These are phyloP conservation scores for Geotrichum aggregatum DNA, from an alignment of 1,139 yeast genomes.

Conservation along the genomic window DNA sequence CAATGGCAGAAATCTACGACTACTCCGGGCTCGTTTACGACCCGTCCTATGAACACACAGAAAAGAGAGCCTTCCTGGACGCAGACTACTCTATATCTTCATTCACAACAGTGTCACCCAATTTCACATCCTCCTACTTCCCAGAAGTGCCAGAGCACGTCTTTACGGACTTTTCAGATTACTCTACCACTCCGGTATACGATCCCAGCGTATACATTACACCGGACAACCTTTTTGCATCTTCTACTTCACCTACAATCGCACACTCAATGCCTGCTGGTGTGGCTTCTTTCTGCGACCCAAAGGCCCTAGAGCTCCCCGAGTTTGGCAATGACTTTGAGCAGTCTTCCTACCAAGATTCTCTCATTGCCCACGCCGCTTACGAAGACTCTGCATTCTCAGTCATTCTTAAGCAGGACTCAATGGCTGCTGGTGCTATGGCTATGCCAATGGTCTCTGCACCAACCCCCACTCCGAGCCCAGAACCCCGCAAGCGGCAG, in stretches of 20 bases:
- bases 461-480: slow-evolving; percentile 12
- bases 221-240: slow-evolving; percentile 3
- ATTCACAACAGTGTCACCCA: not conserved
- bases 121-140: not conserved
- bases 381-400: slow-evolving; percentile 12
- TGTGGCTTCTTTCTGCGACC: slow-evolving; percentile 26
- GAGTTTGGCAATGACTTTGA: slow-evolving; percentile 1
- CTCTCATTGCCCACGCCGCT: not conserved
- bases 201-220: slow-evolving; percentile 6
- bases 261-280: slow-evolving; percentile 5
- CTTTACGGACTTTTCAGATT: slow-evolving; percentile 3
- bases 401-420: not conserved
- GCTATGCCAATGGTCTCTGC: slow-evolving; percentile 4
- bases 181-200: slow-evolving; percentile 6
- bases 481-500: slow-evolving; percentile 9
- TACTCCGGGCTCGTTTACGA: slow-evolving; percentile 7
- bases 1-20: slow-evolving; percentile 14
- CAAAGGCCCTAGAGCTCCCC: slow-evolving; percentile 27
- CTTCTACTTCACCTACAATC: slow-evolving; percentile 12
- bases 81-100: not conserved
- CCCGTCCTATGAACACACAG: not conserved
- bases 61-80: not conserved
- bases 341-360: not conserved
- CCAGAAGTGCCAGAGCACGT: slow-evolving; percentile 8
- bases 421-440: not conserved